Percentiles rank a stretch among this genome's conserved stretches.
Conservation (phyloP, 371 early-diverging fungal species). For the Dinochytrium kinnereticum region DNA sequence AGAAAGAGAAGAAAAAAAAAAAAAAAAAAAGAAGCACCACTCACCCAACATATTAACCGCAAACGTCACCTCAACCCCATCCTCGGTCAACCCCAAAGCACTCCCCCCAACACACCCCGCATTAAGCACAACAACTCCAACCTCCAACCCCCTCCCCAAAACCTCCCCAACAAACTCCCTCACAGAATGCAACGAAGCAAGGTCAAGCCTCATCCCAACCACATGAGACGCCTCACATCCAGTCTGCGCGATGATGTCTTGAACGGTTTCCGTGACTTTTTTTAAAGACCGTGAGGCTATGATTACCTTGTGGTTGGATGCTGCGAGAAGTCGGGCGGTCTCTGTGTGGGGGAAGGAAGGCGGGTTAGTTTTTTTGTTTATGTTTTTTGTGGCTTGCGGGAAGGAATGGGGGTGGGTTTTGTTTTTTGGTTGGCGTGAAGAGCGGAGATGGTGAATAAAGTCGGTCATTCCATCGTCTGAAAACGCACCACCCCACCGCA, state of each 20-base stretch:
- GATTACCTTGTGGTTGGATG: neutral
- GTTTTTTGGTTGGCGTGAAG: too few relatives aligned
- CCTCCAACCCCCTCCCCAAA: neutral
- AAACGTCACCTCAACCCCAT: conserved; percentile 7
- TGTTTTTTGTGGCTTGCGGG: too few relatives aligned
- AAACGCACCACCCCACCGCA: neutral
- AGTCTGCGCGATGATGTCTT: neutral
- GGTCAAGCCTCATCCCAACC: neutral
- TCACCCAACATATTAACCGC: neutral
- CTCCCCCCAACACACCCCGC: neutral
- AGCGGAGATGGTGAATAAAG: too few relatives aligned
- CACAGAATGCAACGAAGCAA: neutral
- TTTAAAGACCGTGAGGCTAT: neutral
- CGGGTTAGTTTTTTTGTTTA: neutral
- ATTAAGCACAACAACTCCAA: neutral
- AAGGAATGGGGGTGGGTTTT: too few relatives aligned
- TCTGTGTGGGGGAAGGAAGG: neutral
- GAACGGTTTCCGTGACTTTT: neutral
- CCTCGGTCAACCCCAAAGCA: neutral
- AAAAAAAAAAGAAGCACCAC: neutral
- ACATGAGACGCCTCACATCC: neutral
- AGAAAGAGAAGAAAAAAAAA: neutral
- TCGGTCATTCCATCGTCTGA: too few relatives aligned
- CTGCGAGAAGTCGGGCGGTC: neutral
- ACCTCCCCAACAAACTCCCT: neutral